phyloP scores from a whole-genome alignment of 805 yeast genomes.

The Lipomyces yamanashiensis region DNA sequence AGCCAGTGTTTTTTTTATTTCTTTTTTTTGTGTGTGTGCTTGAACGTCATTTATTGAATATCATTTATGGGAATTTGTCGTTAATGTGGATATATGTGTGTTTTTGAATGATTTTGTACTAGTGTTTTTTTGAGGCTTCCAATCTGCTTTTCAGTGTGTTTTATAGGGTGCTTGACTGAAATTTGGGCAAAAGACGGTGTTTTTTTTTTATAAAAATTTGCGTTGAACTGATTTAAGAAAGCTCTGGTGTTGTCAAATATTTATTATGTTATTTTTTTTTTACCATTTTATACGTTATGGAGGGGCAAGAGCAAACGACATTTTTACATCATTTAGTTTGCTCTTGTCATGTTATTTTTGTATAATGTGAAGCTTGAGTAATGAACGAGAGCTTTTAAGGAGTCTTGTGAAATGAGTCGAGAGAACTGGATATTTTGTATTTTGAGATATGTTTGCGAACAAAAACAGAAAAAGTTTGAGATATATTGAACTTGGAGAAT shows the following conservation, averaged over 20 bases:
- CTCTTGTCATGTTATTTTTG: too few species aligned
- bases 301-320: too few species aligned
- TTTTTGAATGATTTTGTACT: not conserved
- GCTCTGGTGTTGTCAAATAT: not conserved
- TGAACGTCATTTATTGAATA: not conserved
- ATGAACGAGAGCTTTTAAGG: too few species aligned
- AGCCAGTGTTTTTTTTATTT: conserved; percentile 7
- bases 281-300: not conserved
- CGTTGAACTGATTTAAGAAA: conserved; percentile 16
- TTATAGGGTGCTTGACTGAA: conserved; percentile 16
- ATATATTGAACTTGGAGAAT: too few species aligned
- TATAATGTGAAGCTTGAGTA: too few species aligned
- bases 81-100: conserved; percentile 9
- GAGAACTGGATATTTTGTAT: too few species aligned
- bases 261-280: conserved; percentile 9
- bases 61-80: conserved; percentile 8
- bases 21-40: conserved; percentile 10
- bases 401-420: too few species aligned
- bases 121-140: not conserved
- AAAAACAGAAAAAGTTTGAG: too few species aligned
- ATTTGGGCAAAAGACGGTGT: conserved; percentile 31
- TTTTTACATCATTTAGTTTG: too few species aligned
- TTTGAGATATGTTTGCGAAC: too few species aligned
- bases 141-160: not conserved
- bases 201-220: conserved; percentile 10